A percentile compares a stretch with the other conserved stretches of the same genome.
Evolutionary conservation across 225 moss, liverwort and hornwort genomes (phyloP).

Genomic region (Antitrichia curtipendula): DNA sequence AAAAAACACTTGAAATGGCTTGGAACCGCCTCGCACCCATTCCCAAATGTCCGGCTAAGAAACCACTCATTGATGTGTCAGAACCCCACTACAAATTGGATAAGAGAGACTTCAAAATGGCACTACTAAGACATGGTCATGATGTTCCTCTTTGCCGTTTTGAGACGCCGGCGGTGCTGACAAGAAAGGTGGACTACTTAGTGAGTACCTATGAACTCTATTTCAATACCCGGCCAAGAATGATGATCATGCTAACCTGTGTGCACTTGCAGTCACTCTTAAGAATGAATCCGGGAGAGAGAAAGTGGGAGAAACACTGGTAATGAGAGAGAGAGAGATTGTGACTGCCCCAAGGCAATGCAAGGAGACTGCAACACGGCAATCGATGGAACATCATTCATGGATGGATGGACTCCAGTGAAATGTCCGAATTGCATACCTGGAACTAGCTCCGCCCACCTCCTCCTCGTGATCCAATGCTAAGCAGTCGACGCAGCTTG

Average conservation of each 20-base stretch:
- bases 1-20: neutral
- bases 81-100: neutral
- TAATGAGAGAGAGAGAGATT: neutral
- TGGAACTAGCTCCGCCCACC: slow-evolving; percentile 6
- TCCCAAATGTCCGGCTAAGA: neutral
- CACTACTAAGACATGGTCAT: neutral
- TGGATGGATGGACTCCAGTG: neutral
- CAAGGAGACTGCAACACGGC: neutral
- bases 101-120: neutral
- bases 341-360: neutral
- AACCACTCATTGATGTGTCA: neutral
- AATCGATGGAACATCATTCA: neutral
- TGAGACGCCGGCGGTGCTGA: slow-evolving; percentile 2
- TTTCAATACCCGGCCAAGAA: neutral
- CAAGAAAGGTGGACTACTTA: neutral
- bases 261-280: neutral
- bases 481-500: neutral
- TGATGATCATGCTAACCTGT: slow-evolving; percentile 2
- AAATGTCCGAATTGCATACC: slow-evolving; percentile 18
- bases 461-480: slow-evolving; percentile 15
- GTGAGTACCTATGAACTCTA: neutral
- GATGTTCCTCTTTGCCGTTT: neutral
- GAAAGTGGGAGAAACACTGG: neutral
- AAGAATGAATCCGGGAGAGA: neutral
- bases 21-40: neutral